Conservation (phyloP, 208 protist species). For the Acanthamoeba triangularis region DNA sequence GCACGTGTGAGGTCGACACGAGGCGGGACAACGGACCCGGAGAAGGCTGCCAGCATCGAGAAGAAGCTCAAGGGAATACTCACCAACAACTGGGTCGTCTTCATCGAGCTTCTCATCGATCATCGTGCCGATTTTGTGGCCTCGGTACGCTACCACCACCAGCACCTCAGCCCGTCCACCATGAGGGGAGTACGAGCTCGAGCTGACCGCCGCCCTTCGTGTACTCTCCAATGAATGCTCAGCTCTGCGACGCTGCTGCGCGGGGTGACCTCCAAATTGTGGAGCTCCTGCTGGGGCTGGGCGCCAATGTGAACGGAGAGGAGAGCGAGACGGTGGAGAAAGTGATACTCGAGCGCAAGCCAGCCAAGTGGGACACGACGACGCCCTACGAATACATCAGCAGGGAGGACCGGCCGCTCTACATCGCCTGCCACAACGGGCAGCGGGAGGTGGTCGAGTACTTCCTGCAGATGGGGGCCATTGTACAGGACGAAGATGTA, state of each 20-base stretch:
- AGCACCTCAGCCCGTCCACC: not conserved
- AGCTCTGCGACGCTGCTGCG: conserved; percentile 37
- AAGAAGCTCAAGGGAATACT: conserved; percentile 65
- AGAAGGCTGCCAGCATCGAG: conserved; percentile 30
- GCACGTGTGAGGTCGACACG: not conserved
- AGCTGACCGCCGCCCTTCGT: not conserved
- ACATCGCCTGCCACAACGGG: conserved; percentile 59
- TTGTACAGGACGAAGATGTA: conserved; percentile 73
- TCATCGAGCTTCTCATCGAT: conserved; percentile 59
- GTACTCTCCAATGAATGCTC: not conserved
- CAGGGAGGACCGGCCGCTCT: conserved; percentile 58
- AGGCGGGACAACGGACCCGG: not conserved
- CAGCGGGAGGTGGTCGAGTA: conserved; percentile 18
- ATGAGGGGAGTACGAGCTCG: not conserved
- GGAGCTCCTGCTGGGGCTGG: conserved; percentile 51
- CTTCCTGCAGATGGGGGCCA: conserved; percentile 63
- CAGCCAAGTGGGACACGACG: conserved; percentile 49
- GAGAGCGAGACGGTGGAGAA: conserved; percentile 74
- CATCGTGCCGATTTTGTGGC: conserved; percentile 70
- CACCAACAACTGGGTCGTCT: conserved; percentile 18
- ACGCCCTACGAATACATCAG: conserved; percentile 75
- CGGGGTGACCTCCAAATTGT: not conserved
- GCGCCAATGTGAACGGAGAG: conserved; percentile 69
- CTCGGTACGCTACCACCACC: not conserved
- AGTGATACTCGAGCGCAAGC: conserved; percentile 68